Percentiles rank a stretch among this genome's conserved stretches.
These are phyloP conservation scores for Rhizophagus prolifer DNA, from an alignment of 192 early-diverging fungal genomes.

Conservation along the genomic window DNA sequence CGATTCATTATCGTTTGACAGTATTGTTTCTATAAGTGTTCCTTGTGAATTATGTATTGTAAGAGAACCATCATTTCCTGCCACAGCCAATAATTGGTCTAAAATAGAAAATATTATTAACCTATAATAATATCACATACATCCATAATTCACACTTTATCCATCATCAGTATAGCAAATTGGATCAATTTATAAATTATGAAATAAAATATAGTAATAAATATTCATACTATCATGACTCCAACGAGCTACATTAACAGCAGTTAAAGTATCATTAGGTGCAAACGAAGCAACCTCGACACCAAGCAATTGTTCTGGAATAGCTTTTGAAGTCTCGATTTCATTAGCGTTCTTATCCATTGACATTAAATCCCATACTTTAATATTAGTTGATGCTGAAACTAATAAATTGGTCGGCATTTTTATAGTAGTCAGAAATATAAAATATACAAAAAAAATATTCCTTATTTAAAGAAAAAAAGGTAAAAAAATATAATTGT, in stretches of 20 bases:
- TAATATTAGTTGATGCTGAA: conserved; percentile 16
- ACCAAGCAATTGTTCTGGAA: conserved; percentile 16
- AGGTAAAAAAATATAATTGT: too few relatives aligned
- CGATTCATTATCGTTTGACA: not conserved
- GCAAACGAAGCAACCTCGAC: conserved; percentile 14
- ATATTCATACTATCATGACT: conserved; percentile 21
- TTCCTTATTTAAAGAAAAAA: too few relatives aligned
- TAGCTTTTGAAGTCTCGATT: not conserved
- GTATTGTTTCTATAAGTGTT: conserved; percentile 9
- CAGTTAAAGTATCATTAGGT: not conserved
- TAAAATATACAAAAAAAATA: not conserved
- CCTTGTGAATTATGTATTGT: conserved; percentile 25
- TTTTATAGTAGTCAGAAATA: not conserved
- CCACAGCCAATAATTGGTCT: conserved; percentile 16
- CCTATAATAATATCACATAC: not conserved
- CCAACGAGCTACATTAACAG: conserved; percentile 22
- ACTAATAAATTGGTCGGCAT: conserved; percentile 17
- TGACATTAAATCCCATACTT: conserved; percentile 24
- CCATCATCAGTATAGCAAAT: too few relatives aligned
- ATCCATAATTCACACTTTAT: too few relatives aligned
- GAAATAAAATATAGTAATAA: not conserved
- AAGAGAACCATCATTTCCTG: conserved; percentile 13
- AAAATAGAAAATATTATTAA: not conserved
- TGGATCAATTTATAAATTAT: not conserved
- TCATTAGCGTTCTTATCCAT: not conserved